These are phyloP conservation scores for Xylaria sp. DNA, from an alignment of 2,329 filamentous ascomycete genomes.

Conservation along the genomic window DNA sequence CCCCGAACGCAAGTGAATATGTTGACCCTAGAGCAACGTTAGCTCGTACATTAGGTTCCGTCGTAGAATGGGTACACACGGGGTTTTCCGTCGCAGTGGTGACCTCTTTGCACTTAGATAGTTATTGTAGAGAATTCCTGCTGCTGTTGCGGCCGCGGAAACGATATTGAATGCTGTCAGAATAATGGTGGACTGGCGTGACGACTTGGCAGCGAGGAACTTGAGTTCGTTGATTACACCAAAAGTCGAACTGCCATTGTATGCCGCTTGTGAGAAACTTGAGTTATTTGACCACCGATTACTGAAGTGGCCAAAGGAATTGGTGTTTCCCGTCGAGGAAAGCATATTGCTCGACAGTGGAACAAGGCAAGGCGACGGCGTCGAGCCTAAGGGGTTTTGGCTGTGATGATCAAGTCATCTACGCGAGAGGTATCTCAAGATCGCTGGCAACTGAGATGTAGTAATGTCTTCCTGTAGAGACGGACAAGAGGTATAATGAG, in stretches of 20 bases:
- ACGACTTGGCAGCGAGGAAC: conserved; percentile 65
- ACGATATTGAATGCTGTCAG: conserved; percentile 70
- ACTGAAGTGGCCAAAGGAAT: conserved; percentile 44
- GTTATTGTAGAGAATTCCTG: conserved; percentile 68
- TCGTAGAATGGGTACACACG: conserved; percentile 49
- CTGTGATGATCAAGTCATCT: conserved; percentile 59
- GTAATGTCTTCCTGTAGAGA: conserved; percentile 31
- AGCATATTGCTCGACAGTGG: conserved; percentile 42
- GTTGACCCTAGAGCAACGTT: conserved; percentile 41
- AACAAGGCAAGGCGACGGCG: conserved; percentile 47
- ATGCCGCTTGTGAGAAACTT: conserved; percentile 46
- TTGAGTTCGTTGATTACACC: conserved; percentile 62
- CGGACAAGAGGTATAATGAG: conserved; percentile 43
- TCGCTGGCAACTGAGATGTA: conserved; percentile 46
- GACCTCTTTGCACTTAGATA: conserved; percentile 59
- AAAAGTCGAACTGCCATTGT: conserved; percentile 56
- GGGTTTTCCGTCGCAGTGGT: conserved; percentile 52
- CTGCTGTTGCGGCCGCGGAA: conserved; percentile 65
- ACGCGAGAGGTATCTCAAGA: conserved; percentile 51
- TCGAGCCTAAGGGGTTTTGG: conserved; percentile 43
- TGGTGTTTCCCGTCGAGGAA: conserved; percentile 36
- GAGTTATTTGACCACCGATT: conserved; percentile 42
- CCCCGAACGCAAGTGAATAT: conserved; percentile 58
- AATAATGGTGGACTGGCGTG: conserved; percentile 71
- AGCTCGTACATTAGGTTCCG: conserved; percentile 35